Evolutionary conservation across 495 filamentous ascomycete species (phyloP).

Genomic region (Sphaerosporella brunnea): DNA sequence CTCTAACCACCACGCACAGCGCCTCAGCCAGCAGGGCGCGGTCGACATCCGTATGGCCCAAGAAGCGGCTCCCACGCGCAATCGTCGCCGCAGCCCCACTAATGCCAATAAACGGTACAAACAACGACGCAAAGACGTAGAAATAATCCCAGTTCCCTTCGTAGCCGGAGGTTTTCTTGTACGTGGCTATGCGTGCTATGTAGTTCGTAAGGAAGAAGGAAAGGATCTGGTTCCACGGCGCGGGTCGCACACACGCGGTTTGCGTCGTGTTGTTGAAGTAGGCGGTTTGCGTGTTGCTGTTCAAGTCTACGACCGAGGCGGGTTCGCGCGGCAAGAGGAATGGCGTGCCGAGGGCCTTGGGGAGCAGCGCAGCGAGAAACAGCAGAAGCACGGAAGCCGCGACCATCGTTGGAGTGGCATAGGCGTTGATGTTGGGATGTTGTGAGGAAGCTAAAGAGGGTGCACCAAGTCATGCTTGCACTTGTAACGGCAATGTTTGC

Average conservation of each 20-base stretch:
- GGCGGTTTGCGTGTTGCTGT: too few species aligned
- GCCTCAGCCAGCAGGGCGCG: constrained; percentile 23
- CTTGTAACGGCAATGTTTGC: too few species aligned
- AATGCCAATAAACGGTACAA: constrained; percentile 27
- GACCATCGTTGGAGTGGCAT: too few species aligned
- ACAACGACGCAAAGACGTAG: constrained; percentile 19
- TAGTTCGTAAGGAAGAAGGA: constrained; percentile 32
- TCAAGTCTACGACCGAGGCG: too few species aligned
- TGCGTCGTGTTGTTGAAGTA: neutral
- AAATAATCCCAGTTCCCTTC: constrained; percentile 21
- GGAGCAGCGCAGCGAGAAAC: neutral
- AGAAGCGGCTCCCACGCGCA: constrained; percentile 18
- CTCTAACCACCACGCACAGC: constrained; percentile 28
- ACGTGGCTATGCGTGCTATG: constrained; percentile 31
- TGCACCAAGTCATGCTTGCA: too few species aligned
- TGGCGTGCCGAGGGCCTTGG: neutral
- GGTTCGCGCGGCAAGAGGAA: neutral
- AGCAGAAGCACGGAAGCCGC: too few species aligned
- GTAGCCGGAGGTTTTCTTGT: constrained; percentile 30
- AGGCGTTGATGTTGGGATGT: too few species aligned
- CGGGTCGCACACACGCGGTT: constrained; percentile 14
- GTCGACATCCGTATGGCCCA: constrained; percentile 22
- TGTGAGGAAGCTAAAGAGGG: too few species aligned
- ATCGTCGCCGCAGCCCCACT: constrained; percentile 25
- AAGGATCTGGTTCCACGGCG: constrained; percentile 28